A percentile compares a stretch with the other conserved stretches of the same genome.
phyloP scores from a whole-genome alignment of 331 rosid genomes.

The Acacia pycnantha region DNA sequence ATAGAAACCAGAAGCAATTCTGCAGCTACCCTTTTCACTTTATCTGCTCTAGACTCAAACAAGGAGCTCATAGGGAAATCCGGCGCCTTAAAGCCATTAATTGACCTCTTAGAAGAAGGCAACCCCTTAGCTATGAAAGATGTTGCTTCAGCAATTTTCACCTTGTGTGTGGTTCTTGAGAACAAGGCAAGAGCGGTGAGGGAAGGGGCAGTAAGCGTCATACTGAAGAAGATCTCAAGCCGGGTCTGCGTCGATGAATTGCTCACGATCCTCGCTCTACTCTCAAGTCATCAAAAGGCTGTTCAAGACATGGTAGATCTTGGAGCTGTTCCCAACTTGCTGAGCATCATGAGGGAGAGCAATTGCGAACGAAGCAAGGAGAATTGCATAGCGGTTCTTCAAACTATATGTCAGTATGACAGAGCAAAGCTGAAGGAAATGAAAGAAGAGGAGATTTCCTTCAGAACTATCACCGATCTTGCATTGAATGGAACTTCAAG shows the following conservation, averaged over 20 bases:
- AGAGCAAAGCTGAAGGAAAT: slow-evolving; percentile 79
- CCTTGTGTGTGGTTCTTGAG: slow-evolving; percentile 67
- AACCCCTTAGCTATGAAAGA: slow-evolving; percentile 74
- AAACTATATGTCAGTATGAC: slow-evolving; percentile 61
- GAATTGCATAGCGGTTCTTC: slow-evolving; percentile 74
- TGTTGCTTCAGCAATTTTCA: slow-evolving; percentile 87
- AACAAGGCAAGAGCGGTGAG: slow-evolving; percentile 78
- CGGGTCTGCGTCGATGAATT: slow-evolving; percentile 63
- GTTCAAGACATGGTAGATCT: slow-evolving; percentile 78
- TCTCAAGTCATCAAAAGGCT: slow-evolving; percentile 71
- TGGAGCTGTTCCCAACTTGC: slow-evolving; percentile 70
- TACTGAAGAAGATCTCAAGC: slow-evolving; percentile 52
- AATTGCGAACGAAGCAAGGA: slow-evolving; percentile 79
- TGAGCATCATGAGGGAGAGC: slow-evolving; percentile 60
- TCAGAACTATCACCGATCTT: slow-evolving; percentile 73
- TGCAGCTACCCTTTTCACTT: slow-evolving; percentile 89
- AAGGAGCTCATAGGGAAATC: slow-evolving; percentile 81
- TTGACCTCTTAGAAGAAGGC: slow-evolving; percentile 81
- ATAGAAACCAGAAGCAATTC: slow-evolving; percentile 83
- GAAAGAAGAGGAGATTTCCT: slow-evolving; percentile 70
- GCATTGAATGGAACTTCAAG: slow-evolving; percentile 86
- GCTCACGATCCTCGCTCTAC: slow-evolving; percentile 75
- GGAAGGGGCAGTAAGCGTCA: slow-evolving; percentile 67
- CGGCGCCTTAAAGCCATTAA: slow-evolving; percentile 68
- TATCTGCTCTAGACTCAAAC: slow-evolving; percentile 93